Percentiles rank a stretch among this genome's conserved stretches.
Evolutionary conservation across 169 alveolate genomes (phyloP).

Genomic region (Eimeria tenella): DNA sequence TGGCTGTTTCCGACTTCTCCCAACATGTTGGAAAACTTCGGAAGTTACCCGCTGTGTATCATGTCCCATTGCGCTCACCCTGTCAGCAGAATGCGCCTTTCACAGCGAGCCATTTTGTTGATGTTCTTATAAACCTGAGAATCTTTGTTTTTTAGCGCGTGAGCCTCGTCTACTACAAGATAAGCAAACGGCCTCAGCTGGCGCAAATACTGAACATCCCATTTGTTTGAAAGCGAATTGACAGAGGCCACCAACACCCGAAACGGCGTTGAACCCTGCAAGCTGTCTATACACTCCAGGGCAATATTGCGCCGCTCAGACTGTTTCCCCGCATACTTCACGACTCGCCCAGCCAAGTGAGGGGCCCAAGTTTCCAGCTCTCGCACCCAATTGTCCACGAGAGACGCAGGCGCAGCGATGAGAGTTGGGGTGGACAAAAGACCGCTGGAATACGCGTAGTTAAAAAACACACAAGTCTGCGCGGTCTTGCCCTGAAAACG

Average conservation of each 20-base stretch:
- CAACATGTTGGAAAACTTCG: not conserved
- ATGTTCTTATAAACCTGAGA: constrained; percentile 91
- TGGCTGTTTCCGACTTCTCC: not conserved
- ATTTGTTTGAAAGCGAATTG: constrained; percentile 72
- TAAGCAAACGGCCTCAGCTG: constrained; percentile 84
- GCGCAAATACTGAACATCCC: constrained; percentile 73
- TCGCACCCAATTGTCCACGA: constrained; percentile 88
- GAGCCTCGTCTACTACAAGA: constrained; percentile 96
- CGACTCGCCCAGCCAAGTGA: constrained; percentile 82
- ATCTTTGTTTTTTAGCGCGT: constrained; percentile 92
- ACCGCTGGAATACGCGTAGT: constrained; percentile 78
- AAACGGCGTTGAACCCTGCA: constrained; percentile 3
- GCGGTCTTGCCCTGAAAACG: constrained; percentile 81
- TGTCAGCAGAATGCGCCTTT: constrained; percentile 92
- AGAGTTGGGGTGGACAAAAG: constrained; percentile 81
- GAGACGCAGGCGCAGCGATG: constrained; percentile 87
- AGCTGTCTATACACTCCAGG: constrained; percentile 56
- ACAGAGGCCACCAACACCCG: constrained; percentile 64
- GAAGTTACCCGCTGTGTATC: not conserved
- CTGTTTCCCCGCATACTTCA: constrained; percentile 85
- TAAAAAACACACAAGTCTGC: constrained; percentile 79
- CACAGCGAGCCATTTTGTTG: constrained; percentile 86
- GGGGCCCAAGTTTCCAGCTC: constrained; percentile 90
- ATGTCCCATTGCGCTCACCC: constrained; percentile 81
- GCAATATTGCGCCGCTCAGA: constrained; percentile 73